phyloP scores from a whole-genome alignment of 2,329 filamentous ascomycete genomes.

The Colletotrichum karsti region DNA sequence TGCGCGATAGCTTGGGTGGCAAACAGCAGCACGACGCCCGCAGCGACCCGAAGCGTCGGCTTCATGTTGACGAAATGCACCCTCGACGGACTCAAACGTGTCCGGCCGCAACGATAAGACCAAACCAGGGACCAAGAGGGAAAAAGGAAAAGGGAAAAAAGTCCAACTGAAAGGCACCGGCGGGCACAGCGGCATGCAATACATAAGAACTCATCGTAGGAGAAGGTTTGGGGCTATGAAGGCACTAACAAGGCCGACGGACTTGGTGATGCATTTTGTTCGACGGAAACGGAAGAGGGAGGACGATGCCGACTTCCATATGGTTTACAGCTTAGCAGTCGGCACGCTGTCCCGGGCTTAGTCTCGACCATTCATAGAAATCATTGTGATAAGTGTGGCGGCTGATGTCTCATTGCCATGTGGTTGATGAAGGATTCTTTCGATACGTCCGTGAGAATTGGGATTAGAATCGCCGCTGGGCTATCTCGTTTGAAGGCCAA shows the following conservation, averaged over 20 bases:
- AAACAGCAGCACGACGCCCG: neutral
- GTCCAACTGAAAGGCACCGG: neutral
- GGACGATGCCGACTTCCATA: neutral
- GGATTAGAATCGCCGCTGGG: neutral
- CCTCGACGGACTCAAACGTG: neutral
- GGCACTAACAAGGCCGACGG: constrained; percentile 1
- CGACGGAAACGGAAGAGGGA: constrained; percentile 1
- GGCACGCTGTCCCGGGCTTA: too few relatives aligned
- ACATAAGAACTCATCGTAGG: neutral
- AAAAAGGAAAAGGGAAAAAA: neutral
- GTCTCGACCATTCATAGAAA: too few relatives aligned
- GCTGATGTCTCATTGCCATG: neutral
- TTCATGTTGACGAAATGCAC: neutral
- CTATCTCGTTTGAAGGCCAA: neutral
- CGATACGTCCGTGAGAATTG: neutral
- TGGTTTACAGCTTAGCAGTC: neutral
- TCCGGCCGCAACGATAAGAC: neutral
- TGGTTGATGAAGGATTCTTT: neutral
- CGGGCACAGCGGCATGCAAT: neutral
- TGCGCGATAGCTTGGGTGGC: neutral
- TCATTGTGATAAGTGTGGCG: neutral
- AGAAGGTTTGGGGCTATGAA: neutral
- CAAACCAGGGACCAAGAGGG: too few relatives aligned
- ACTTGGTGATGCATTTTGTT: neutral
- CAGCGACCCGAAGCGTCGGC: neutral